Conservation (phyloP, 129 eudicot species). For the Flaveria linearis region DNA sequence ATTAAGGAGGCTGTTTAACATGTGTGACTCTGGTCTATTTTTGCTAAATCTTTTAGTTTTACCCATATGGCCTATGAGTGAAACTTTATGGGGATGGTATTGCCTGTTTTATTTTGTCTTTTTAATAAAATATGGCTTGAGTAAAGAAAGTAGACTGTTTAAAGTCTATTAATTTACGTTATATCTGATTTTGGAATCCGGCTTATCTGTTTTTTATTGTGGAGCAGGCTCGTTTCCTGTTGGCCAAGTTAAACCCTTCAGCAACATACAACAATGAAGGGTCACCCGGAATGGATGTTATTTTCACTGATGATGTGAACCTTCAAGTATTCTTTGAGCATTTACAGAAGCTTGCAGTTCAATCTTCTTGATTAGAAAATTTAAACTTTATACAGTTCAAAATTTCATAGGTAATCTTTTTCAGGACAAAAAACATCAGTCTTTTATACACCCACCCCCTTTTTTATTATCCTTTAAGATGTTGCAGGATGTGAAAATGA, state of each 20-base stretch:
- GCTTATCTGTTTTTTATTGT: background rate
- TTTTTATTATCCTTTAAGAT: slow-evolving; percentile 25
- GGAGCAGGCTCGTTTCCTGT: slow-evolving; percentile 82
- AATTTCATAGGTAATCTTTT: slow-evolving; percentile 13
- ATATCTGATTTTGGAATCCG: background rate
- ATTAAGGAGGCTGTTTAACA: background rate
- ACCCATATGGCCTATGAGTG: background rate
- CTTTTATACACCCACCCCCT: slow-evolving; percentile 8
- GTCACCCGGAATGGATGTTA: slow-evolving; percentile 80
- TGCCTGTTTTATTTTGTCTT: background rate
- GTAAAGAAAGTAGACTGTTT: slow-evolving; percentile 4
- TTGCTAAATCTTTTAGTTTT: background rate
- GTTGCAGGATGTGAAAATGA: slow-evolving; percentile 28
- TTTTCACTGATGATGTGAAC: slow-evolving; percentile 91
- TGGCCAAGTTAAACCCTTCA: slow-evolving; percentile 96
- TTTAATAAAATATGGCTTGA: background rate
- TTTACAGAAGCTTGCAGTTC: slow-evolving; percentile 91
- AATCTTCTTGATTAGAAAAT: slow-evolving; percentile 51
- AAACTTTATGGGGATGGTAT: background rate
- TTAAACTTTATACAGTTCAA: slow-evolving; percentile 25
- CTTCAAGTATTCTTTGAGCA: slow-evolving; percentile 98
- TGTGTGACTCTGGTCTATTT: background rate
- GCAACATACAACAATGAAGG: slow-evolving; percentile 86
- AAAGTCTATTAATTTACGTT: background rate
- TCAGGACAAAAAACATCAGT: slow-evolving; percentile 6